Conservation (phyloP, 306 rosid species). For the Trichosanthes cucumerina region DNA sequence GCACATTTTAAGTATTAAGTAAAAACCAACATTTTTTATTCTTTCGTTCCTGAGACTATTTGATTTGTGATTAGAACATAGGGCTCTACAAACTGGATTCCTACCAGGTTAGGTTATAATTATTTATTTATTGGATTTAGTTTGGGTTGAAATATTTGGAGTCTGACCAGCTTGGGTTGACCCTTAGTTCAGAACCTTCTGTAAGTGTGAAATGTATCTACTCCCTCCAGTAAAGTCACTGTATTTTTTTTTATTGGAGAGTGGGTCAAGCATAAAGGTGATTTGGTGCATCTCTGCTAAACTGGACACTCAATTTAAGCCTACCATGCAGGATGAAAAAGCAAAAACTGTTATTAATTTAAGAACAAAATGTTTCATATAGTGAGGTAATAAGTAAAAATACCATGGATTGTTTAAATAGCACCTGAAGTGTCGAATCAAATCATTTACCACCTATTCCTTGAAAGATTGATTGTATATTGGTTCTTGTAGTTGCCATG, state of each 20-base stretch:
- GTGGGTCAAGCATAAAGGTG: neutral
- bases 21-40: neutral
- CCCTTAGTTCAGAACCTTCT: neutral
- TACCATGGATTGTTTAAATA: neutral
- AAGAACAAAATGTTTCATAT: neutral
- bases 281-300: neutral
- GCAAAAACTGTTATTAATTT: neutral
- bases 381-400: neutral
- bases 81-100: neutral
- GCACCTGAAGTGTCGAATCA: neutral
- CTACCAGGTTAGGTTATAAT: neutral
- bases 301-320: neutral
- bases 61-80: neutral
- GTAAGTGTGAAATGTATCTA: neutral
- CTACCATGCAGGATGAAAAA: neutral
- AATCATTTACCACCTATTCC: neutral
- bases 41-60: neutral
- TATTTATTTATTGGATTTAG: neutral
- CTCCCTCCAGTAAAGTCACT: neutral
- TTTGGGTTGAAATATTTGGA: neutral
- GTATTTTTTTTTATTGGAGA: neutral
- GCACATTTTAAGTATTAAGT: no score
- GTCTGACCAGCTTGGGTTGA: no score
- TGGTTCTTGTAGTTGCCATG: neutral
- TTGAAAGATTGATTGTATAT: neutral